phyloP scores from a whole-genome alignment of 73 alveolate species.

The Paramecium tetraurelia region DNA sequence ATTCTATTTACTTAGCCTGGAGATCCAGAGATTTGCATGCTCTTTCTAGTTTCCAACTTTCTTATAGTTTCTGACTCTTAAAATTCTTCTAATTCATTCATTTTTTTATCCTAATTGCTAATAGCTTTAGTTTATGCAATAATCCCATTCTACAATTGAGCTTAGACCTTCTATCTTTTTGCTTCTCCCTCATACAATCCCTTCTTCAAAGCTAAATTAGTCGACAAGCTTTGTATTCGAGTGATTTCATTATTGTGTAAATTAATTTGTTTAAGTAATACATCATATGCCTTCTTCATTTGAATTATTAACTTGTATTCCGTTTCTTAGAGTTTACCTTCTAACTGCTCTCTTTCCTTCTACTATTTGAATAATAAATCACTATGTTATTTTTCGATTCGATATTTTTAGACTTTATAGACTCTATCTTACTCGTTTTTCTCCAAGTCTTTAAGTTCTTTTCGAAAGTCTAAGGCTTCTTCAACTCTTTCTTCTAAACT shows the following conservation, averaged over 20 bases:
- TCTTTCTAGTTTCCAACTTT: constrained; percentile 49
- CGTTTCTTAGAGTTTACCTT: constrained; percentile 84
- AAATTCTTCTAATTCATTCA: constrained; percentile 48
- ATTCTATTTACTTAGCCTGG: constrained; percentile 49
- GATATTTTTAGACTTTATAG: constrained; percentile 83
- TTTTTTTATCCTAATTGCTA: constrained; percentile 49
- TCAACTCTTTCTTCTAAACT: constrained; percentile 95
- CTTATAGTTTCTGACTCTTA: constrained; percentile 66
- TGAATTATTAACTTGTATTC: constrained; percentile 85
- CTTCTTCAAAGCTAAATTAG: constrained; percentile 68
- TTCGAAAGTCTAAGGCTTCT: constrained; percentile 95
- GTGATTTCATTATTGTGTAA: constrained; percentile 92
- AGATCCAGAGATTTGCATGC: constrained; percentile 16
- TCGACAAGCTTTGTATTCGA: constrained; percentile 77
- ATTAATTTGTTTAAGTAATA: constrained; percentile 81
- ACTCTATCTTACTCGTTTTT: constrained; percentile 88
- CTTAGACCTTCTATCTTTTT: constrained; percentile 70
- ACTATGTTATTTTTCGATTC: constrained; percentile 81
- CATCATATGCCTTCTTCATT: constrained; percentile 87
- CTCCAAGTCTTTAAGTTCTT: constrained; percentile 85
- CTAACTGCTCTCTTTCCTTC: constrained; percentile 89
- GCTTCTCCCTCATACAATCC: constrained; percentile 76
- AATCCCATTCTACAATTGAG: constrained; percentile 65
- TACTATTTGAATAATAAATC: constrained; percentile 66
- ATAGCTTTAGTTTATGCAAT: constrained; percentile 59